Evolutionary conservation across 805 yeast genomes (phyloP).

Genomic region (Pichia heedii): DNA sequence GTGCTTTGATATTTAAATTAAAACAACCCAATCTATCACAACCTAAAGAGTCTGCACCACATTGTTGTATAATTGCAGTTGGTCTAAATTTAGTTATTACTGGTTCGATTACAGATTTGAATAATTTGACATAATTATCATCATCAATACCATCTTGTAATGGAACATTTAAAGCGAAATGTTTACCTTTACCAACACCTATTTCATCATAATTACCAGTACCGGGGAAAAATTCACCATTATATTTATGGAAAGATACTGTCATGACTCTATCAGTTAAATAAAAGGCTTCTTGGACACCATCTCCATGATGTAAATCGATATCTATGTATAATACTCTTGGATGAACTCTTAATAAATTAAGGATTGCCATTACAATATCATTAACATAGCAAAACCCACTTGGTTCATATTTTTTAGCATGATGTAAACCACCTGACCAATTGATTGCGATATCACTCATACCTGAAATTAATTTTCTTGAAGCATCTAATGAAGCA

Average conservation of each 20-base stretch:
- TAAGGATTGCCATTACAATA: slow-evolving; percentile 81
- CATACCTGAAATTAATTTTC: slow-evolving; percentile 74
- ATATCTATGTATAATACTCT: slow-evolving; percentile 90
- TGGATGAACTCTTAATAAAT: slow-evolving; percentile 80
- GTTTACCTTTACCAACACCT: slow-evolving; percentile 83
- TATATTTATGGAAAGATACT: slow-evolving; percentile 86
- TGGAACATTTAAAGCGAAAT: slow-evolving; percentile 87
- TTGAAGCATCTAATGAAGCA: slow-evolving; percentile 87
- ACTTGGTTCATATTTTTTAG: slow-evolving; percentile 87
- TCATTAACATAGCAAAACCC: slow-evolving; percentile 96
- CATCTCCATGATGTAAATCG: slow-evolving; percentile 96
- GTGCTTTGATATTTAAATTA: slow-evolving; percentile 84
- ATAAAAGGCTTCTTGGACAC: slow-evolving; percentile 95
- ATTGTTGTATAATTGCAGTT: slow-evolving; percentile 87
- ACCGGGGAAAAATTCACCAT: slow-evolving; percentile 94
- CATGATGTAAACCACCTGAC: slow-evolving; percentile 96
- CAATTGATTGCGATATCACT: slow-evolving; percentile 93
- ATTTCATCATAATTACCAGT: slow-evolving; percentile 87
- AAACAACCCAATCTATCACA: slow-evolving; percentile 92
- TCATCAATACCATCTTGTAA: slow-evolving; percentile 94
- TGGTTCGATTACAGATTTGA: slow-evolving; percentile 85
- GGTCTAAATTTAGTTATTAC: slow-evolving; percentile 88
- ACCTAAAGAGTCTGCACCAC: slow-evolving; percentile 95
- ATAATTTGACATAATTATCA: slow-evolving; percentile 64
- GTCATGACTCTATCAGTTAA: slow-evolving; percentile 95